These are phyloP conservation scores for Chiua virens DNA, from an alignment of 768 basidiomycete species.

Conservation along the genomic window DNA sequence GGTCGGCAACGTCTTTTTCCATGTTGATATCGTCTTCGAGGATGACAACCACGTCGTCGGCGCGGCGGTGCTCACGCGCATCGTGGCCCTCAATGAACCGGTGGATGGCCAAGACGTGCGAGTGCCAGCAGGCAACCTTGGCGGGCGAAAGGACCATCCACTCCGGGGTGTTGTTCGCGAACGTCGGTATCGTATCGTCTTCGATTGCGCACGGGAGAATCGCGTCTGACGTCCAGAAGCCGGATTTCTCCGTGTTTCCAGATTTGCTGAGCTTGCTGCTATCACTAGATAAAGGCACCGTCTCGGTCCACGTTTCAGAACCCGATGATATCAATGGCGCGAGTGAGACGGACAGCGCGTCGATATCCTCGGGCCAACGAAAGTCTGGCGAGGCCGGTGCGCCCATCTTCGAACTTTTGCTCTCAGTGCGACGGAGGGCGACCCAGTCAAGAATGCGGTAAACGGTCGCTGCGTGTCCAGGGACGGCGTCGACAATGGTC, in stretches of 20 bases:
- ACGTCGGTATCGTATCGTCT: constrained; percentile 39
- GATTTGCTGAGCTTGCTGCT: neutral
- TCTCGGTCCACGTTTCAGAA: constrained; percentile 21
- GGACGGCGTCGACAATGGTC: constrained; percentile 53
- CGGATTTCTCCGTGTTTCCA: neutral
- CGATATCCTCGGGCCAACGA: constrained; percentile 41
- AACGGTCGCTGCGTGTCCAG: constrained; percentile 40
- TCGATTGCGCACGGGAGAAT: constrained; percentile 43
- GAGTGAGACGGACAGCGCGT: constrained; percentile 22
- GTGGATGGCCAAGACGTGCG: constrained; percentile 56
- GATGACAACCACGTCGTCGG: constrained; percentile 47
- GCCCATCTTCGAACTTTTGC: too few relatives aligned
- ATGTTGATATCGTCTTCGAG: constrained; percentile 81
- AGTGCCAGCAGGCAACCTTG: constrained; percentile 72
- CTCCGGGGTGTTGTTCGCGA: constrained; percentile 38
- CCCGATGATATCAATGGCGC: constrained; percentile 13
- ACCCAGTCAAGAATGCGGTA: constrained; percentile 46
- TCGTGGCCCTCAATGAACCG: constrained; percentile 37
- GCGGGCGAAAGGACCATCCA: constrained; percentile 55
- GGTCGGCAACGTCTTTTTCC: constrained; percentile 56
- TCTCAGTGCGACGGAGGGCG: constrained; percentile 3
- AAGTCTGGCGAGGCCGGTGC: constrained; percentile 15
- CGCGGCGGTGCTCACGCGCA: constrained; percentile 1
- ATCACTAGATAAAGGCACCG: neutral
- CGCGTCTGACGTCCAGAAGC: neutral